These are phyloP conservation scores for Cryptococcus sp. DNA, from an alignment of 1,284 basidiomycete species.

Conservation along the genomic window DNA sequence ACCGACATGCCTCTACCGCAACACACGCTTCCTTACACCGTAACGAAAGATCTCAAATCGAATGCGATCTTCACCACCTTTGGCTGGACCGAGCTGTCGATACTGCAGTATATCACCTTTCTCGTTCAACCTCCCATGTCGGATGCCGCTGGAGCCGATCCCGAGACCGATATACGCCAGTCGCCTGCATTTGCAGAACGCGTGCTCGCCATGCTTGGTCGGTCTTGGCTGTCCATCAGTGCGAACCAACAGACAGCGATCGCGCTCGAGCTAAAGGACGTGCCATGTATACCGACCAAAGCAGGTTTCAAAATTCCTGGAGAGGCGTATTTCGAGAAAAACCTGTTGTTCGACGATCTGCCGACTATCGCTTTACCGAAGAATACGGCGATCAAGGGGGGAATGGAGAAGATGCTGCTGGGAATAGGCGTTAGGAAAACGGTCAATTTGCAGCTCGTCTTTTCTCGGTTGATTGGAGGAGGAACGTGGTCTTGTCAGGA, in stretches of 20 bases:
- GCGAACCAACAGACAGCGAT: constrained; percentile 58
- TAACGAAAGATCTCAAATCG: constrained; percentile 62
- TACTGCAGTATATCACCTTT: constrained; percentile 71
- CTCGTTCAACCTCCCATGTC: constrained; percentile 55
- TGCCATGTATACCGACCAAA: constrained; percentile 78
- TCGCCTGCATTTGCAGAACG: constrained; percentile 77
- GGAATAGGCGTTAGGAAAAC: constrained; percentile 82
- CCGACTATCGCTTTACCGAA: constrained; percentile 74
- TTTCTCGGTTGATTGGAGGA: constrained; percentile 54
- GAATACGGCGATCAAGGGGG: constrained; percentile 61
- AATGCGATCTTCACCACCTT: constrained; percentile 59
- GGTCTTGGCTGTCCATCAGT: constrained; percentile 69
- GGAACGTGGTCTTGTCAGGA: constrained; percentile 44
- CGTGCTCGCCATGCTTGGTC: constrained; percentile 64
- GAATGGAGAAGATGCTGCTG: constrained; percentile 69
- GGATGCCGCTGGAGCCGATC: constrained; percentile 41
- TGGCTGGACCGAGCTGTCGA: constrained; percentile 72
- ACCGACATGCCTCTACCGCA: constrained; percentile 74
- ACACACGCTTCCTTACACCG: constrained; percentile 64
- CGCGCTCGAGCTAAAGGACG: constrained; percentile 55
- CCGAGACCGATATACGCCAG: constrained; percentile 61
- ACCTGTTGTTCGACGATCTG: constrained; percentile 81
- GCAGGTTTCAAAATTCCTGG: constrained; percentile 66
- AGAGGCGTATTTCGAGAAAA: constrained; percentile 82
- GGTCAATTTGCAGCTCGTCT: constrained; percentile 84